Base-by-base conservation (phyloP, 2,329 filamentous ascomycete genomes). In the Trichophaea hybrida region DNA sequence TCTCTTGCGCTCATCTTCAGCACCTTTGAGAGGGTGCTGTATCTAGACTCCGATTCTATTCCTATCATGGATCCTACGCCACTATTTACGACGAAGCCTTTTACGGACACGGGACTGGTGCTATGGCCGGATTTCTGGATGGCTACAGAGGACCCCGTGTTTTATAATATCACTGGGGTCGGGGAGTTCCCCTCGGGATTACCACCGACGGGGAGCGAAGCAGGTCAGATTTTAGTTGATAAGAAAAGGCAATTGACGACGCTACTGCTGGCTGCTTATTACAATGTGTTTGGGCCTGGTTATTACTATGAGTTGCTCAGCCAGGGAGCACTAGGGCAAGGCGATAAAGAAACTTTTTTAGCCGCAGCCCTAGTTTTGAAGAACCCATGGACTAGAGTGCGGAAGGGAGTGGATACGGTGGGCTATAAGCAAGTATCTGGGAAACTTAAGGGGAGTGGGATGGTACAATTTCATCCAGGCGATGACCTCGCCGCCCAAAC, bases 51-150 rank as follows among this genome's bases (percentile, higher is more conserved):
- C 35, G 53, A 55, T 32, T 55, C 53, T 15, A 55, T 55, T n/a
- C 53, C 53, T 12, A 35, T 55, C 15, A 6, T 40, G 12, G 53
- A 55, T 46, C 53, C 53, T 4, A 55, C 53, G 6, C 5, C 6
- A 4, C 15, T 55, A 15, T 46, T 55, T 4, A 15, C 12, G n/a
- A 15, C 15, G 24, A 31, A 31, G 34, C 35, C 38, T 7, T 55
- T 43, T 32, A 44, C 35, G 15, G 15, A 31, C 6, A 43, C 53
- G 5, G 53, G 53, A 1, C 31, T 55, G n/a, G 34, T 55, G 34
- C 35, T 55, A 1, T 55, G 53, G 53, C 53, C 53, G n/a, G 53
- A 55, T 15, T 55, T 55, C 4, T 55, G 53, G 53, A 55, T 17
- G 53, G 53, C 53, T 4, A 55, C 53, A 4, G 53, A 55, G 24